Evolutionary conservation across 2,329 filamentous ascomycete genomes (phyloP).

Genomic region (Colletotrichum musae): DNA sequence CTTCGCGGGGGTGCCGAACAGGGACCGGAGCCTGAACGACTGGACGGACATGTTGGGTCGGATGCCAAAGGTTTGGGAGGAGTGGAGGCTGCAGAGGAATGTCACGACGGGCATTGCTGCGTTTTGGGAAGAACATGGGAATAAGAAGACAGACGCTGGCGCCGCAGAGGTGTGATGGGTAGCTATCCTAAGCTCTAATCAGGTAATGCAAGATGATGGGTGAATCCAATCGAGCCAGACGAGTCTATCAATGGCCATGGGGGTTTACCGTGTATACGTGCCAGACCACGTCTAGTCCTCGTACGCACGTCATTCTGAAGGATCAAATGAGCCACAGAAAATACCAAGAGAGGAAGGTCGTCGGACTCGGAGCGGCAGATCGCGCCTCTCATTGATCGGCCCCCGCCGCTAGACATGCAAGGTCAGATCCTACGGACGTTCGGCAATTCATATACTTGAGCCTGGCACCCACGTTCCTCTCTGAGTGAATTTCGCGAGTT

Average conservation of each 20-base stretch:
- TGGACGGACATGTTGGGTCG: neutral
- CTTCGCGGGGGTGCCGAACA: slow-evolving; percentile 36
- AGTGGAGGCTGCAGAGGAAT: neutral
- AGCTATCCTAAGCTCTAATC: no score
- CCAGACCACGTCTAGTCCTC: neutral
- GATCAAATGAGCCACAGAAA: neutral
- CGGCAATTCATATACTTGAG: neutral
- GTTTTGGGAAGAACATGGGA: neutral
- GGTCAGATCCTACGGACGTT: neutral
- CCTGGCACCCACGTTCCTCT: neutral
- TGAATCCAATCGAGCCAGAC: no score
- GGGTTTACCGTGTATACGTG: no score
- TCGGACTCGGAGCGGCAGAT: neutral
- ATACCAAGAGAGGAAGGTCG: slow-evolving; percentile 28
- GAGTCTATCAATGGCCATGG: no score
- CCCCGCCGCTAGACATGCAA: slow-evolving; percentile 1
- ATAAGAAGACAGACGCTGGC: no score
- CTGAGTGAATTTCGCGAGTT: rapidly evolving
- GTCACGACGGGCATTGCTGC: neutral
- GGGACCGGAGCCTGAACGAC: neutral
- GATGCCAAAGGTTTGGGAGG: neutral
- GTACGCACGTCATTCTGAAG: neutral
- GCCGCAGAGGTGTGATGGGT: no score
- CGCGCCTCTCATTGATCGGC: slow-evolving; percentile 4
- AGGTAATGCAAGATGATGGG: no score